Base-by-base conservation (phyloP, 129 eudicot genomes). In the Escallonia rubra region DNA sequence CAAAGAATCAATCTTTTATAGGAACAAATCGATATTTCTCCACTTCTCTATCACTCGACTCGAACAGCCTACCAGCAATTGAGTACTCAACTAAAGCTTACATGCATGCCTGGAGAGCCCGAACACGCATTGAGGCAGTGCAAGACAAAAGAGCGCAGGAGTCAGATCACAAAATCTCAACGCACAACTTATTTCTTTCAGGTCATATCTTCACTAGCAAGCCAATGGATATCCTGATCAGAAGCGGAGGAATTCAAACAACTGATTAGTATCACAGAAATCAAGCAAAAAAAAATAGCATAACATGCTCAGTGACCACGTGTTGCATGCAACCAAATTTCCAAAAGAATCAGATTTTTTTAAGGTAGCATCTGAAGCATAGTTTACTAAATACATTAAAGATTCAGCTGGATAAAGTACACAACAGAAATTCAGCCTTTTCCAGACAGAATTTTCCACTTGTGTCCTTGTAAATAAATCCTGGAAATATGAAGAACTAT, bases 161-260 rank as follows among this genome's bases (percentile, higher is more conserved):
- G 56, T 61, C 61, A 61, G 48, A 62, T 62, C 72, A 13, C 49
- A 7, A 59, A 45, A 6, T 66, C 34, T 12, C 49, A 72, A 15
- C n/a, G 40, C 67, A 75, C 45, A 48, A 59, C 67, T 71, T 75
- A 65, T 48, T 61, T 76, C 41, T 59, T 43, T 52, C 54, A 70
- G 12, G 53, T 45, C 43, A 60, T 43, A 60, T 68, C 49, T 8
- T 64, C 66, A 53, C 63, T 68, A 45, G 68, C 66, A 67, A 83
- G 73, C 84, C 87, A 83, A 41, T 64, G 75, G 49, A 79, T 65
- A 55, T 83, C 87, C 87, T 83, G 77, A 65, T 75, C 58, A 73
- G 9, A 49, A 38, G 14, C 9, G 44, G 38, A 41, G 10, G 13
- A 3, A 52, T 56, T 38, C 6, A 8, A 68, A 67, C 57, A 11